phyloP scores from a whole-genome alignment of 441 rosid species.

The Brassica hybrid region DNA sequence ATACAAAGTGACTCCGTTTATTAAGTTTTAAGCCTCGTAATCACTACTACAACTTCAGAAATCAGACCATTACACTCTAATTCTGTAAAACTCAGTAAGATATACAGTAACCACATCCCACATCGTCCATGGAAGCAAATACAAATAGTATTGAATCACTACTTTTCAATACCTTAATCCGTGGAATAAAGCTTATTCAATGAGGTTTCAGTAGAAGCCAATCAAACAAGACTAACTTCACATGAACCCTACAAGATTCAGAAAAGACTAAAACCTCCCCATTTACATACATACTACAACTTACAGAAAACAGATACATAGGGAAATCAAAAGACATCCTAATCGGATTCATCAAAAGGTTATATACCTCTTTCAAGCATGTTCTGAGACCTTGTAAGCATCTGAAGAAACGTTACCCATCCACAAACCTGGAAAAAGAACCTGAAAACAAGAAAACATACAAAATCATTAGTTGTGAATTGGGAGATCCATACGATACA shows the following conservation, averaged over 20 bases:
- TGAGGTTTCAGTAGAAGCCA: constrained; percentile 17
- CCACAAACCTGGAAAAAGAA: constrained; percentile 70
- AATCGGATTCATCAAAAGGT: constrained; percentile 11
- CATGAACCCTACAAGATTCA: constrained; percentile 52
- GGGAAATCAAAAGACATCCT: background rate
- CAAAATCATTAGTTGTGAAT: constrained; percentile 20
- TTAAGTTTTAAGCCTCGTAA: background rate
- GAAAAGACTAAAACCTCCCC: too few relatives aligned
- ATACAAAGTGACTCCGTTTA: background rate
- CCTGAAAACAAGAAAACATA: constrained; percentile 45
- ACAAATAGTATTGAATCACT: constrained; percentile 16
- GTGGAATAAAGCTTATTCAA: constrained; percentile 7
- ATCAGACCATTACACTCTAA: background rate
- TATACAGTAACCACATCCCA: constrained; percentile 10
- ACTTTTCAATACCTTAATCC: constrained; percentile 24
- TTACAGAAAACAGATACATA: constrained; percentile 22
- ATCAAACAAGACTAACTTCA: constrained; percentile 35
- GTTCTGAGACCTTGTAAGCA: constrained; percentile 58
- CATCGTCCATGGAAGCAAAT: constrained; percentile 24
- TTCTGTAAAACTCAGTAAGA: background rate
- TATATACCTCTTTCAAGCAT: constrained; percentile 50
- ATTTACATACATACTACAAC: too few relatives aligned
- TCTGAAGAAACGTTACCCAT: constrained; percentile 61
- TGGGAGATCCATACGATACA: background rate
- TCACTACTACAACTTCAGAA: too few relatives aligned